Evolutionary conservation across 352 stramenopile species (phyloP).

Genomic region (Globisporangium cylindrosporum): DNA sequence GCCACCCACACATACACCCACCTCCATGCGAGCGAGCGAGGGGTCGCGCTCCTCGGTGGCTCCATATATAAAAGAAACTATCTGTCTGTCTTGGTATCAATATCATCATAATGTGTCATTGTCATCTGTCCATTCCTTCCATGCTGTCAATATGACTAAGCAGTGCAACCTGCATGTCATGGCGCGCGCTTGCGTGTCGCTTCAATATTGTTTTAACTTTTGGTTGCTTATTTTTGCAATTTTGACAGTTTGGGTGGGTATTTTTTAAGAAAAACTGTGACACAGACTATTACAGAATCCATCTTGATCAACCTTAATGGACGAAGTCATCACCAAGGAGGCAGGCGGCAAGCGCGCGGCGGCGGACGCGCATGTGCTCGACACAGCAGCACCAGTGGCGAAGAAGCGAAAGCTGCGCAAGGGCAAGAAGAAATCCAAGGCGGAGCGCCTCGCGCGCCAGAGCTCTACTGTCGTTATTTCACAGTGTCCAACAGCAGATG

Average conservation of each 20-base stretch:
- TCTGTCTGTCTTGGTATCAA: slow-evolving; percentile 17
- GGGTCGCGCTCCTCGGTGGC: slow-evolving; percentile 1
- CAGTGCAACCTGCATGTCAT: not conserved
- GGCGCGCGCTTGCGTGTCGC: not conserved
- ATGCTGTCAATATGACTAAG: slow-evolving; percentile 1
- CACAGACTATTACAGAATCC: not conserved
- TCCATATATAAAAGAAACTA: slow-evolving; percentile 18
- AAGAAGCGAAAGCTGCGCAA: slow-evolving; percentile 28
- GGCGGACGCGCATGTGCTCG: not conserved
- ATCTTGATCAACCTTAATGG: not conserved
- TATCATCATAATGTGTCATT: slow-evolving; percentile 9
- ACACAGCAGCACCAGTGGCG: not conserved
- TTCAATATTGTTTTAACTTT: not conserved
- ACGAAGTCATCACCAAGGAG: not conserved
- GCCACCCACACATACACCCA: not conserved
- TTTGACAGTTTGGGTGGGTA: not conserved
- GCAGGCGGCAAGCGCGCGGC: not conserved
- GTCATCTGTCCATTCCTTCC: slow-evolving; percentile 4
- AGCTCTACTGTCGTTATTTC: not conserved
- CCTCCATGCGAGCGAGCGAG: slow-evolving; percentile 7
- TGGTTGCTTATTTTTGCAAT: not conserved
- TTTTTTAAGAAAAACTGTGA: not conserved
- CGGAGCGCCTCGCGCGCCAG: slow-evolving; percentile 19
- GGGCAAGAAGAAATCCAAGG: slow-evolving; percentile 36
- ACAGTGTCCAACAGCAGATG: not conserved